phyloP scores from a whole-genome alignment of 2,329 filamentous ascomycete species.

The Xylaria digitata region DNA sequence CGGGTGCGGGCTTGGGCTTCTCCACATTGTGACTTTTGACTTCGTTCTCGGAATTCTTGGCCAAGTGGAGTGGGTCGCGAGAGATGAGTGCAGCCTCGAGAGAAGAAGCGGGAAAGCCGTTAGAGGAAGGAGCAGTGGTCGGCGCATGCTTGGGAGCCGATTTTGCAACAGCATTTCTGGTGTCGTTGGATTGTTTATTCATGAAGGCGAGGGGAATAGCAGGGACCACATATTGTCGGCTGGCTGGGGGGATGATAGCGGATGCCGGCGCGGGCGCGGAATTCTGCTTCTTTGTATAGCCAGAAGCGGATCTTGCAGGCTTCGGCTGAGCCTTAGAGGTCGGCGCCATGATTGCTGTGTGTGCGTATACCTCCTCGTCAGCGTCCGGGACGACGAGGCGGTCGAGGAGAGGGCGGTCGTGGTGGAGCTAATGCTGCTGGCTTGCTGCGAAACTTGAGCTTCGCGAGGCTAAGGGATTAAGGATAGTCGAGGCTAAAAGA shows the following conservation, averaged over 20 bases:
- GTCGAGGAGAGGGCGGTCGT: conserved; percentile 9
- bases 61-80: conserved; percentile 38
- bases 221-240: conserved; percentile 47
- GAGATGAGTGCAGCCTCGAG: conserved; percentile 50
- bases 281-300: conserved; percentile 44
- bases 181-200: conserved; percentile 41
- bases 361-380: conserved; percentile 20
- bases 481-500: conserved; percentile 17
- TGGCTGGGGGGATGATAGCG: conserved; percentile 29
- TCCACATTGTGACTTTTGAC: conserved; percentile 45
- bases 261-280: conserved; percentile 31
- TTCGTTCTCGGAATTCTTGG: conserved; percentile 41
- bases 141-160: conserved; percentile 36
- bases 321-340: conserved; percentile 46
- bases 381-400: conserved; percentile 15
- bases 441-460: not conserved
- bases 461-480: conserved; percentile 14
- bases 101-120: conserved; percentile 45
- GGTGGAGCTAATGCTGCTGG: conserved; percentile 12
- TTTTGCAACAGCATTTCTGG: conserved; percentile 31
- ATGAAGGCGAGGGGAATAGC: conserved; percentile 50
- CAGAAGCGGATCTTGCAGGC: conserved; percentile 43
- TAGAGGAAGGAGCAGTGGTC: conserved; percentile 35
- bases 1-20: conserved; percentile 44
- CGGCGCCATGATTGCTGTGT: conserved; percentile 45